A percentile compares a stretch with the other conserved stretches of the same genome.
phyloP scores from a whole-genome alignment of 352 stramenopile genomes.

The Globisporangium lucens region DNA sequence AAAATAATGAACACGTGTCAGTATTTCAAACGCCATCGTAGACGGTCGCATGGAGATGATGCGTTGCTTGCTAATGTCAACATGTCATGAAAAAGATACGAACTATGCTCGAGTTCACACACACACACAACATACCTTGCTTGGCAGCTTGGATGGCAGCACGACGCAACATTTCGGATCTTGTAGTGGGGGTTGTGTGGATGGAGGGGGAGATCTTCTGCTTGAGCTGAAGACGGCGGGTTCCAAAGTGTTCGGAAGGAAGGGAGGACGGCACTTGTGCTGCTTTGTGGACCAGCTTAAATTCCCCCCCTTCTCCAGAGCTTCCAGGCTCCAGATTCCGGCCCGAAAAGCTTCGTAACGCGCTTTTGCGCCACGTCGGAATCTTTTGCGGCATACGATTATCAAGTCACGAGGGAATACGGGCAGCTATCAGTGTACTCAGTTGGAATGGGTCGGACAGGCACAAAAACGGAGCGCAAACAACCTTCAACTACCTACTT shows the following conservation, averaged over 20 bases:
- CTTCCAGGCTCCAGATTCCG: background rate
- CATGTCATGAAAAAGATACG: background rate
- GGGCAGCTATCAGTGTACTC: background rate
- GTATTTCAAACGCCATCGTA: background rate
- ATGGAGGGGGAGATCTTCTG: constrained; percentile 10
- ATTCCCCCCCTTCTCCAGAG: constrained; percentile 1
- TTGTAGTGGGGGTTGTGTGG: background rate
- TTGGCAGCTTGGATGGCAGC: constrained; percentile 38
- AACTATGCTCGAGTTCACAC: background rate
- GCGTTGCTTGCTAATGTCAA: background rate
- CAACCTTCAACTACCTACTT: constrained; percentile 13
- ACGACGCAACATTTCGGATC: constrained; percentile 50
- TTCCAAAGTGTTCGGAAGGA: constrained; percentile 20
- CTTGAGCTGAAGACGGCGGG: constrained; percentile 26
- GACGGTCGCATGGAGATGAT: constrained; percentile 2
- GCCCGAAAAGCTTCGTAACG: background rate
- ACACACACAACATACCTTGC: constrained; percentile 20
- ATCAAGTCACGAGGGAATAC: constrained; percentile 2
- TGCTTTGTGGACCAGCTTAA: background rate
- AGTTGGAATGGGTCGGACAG: constrained; percentile 30
- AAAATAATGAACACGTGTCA: background rate
- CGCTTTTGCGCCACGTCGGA: constrained; percentile 2
- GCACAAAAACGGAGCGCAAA: constrained; percentile 10
- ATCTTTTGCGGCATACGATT: constrained; percentile 9
- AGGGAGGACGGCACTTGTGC: background rate